A percentile compares a stretch with the other conserved stretches of the same genome.
phyloP scores from a whole-genome alignment of 2,329 filamentous ascomycete species.

The Colletotrichum magnum region DNA sequence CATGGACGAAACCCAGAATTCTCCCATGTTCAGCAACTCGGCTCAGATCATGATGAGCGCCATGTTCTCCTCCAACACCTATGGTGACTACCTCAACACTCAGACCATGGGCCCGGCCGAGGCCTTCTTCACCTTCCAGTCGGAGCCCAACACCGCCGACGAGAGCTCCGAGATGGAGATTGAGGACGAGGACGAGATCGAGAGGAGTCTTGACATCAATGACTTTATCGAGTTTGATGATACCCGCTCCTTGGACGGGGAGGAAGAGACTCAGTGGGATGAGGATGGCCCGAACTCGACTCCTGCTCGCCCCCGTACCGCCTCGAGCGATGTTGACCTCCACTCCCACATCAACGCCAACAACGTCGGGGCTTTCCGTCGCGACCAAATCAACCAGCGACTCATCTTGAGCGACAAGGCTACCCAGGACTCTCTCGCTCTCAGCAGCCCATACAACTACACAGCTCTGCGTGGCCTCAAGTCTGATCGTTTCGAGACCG shows the following conservation, averaged over 20 bases:
- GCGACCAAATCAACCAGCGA: conserved; percentile 74
- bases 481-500: conserved; percentile 75
- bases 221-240: conserved; percentile 81
- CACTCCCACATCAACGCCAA: conserved; percentile 74
- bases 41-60: conserved; percentile 85
- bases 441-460: conserved; percentile 72
- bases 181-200: conserved; percentile 74
- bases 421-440: conserved; percentile 73
- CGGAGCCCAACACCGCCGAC: conserved; percentile 69
- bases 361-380: conserved; percentile 84
- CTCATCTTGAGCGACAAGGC: conserved; percentile 73
- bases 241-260: conserved; percentile 71
- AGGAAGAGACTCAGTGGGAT: conserved; percentile 63
- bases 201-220: conserved; percentile 75
- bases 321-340: conserved; percentile 62
- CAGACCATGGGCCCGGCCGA: conserved; percentile 81
- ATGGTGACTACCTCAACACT: conserved; percentile 71
- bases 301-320: conserved; percentile 64
- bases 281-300: conserved; percentile 66
- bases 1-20: conserved; percentile 55
- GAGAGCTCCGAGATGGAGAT: conserved; percentile 60
- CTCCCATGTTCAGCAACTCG: conserved; percentile 75
- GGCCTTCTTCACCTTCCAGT: conserved; percentile 80
- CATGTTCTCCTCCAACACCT: conserved; percentile 71
- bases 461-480: conserved; percentile 75